Evolutionary conservation across 306 rosid species (phyloP), one percentile per base, ranked within the genome.

Genomic region (Dalbergia cochinchinensis): DNA sequence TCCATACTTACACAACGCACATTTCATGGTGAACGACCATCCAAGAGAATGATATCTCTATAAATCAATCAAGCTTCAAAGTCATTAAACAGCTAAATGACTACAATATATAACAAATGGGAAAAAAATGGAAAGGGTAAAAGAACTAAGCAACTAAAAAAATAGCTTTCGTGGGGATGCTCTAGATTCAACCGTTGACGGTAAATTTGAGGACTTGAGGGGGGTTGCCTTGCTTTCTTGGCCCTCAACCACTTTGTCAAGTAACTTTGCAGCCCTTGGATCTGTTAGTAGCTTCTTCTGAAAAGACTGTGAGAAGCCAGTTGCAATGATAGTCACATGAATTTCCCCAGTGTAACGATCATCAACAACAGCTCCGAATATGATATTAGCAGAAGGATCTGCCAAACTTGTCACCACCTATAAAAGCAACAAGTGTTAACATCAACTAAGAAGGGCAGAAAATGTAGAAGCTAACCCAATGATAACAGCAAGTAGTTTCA

Each of bases 321-420:
- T 96, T 2, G 99, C 99, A 20, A 96, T 93, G 71, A 96, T 91
- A 20, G 99, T 96, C 31, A 96, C 99, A 51, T 90, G 99, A 78
- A 96, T 88, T 86, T 96, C 99, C 16, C 99, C 99, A 8, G 83
- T 89, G 81, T 93, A 93, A 64, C 97, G 96, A 73, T 96, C 99
- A 84, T 96, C 99, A 65, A 96, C 99, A 22, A 93, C 98, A 45
- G 99, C 99, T 35, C 99, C 99, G 77, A 96, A 96, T 81, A 96
- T 96, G 22, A 96, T 96, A 84, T 96, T 96, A 11, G 99, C 99
- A 11, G 99, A 91, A 84, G 99, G 99, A 87, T 96, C 99, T 0
- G 99, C 99, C 90, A 96, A 89, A 87, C 99, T 96, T 13, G 98
- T 93, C 77, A 96, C 99, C 67, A 96, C 98, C 99, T 96, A 55